Percentiles rank a stretch among this genome's conserved stretches.
Evolutionary conservation across 2,329 filamentous ascomycete genomes (phyloP).

Genomic region (Purpureocillium lavendulum): DNA sequence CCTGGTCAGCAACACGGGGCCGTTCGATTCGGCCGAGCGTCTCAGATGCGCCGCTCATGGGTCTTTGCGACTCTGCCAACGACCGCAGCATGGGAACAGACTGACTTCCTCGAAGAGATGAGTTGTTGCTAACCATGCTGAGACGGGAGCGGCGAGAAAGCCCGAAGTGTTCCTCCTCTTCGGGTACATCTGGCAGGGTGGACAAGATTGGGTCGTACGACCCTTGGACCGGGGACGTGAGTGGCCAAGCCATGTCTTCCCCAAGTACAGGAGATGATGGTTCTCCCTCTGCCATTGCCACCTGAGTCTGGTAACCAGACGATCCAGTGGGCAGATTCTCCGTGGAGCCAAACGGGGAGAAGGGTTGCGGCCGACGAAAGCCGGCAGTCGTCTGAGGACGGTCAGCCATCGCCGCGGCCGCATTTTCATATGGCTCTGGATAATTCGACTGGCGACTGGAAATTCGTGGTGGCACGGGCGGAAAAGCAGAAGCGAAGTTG

Average conservation of each 20-base stretch:
- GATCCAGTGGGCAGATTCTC: slow-evolving; percentile 8
- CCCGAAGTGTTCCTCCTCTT: slow-evolving; percentile 48
- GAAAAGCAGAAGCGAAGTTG: slow-evolving; percentile 18
- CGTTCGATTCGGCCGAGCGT: slow-evolving; percentile 30
- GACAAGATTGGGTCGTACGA: slow-evolving; percentile 24
- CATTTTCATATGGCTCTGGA: slow-evolving; percentile 29
- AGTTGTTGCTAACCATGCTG: slow-evolving; percentile 38
- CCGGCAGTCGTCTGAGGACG: slow-evolving; percentile 36
- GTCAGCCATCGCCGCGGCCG: slow-evolving; percentile 25
- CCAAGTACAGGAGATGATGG: slow-evolving; percentile 31
- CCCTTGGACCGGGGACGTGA: slow-evolving; percentile 14
- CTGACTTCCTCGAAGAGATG: slow-evolving; percentile 45
- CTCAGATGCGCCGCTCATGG: slow-evolving; percentile 41
- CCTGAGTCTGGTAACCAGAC: not conserved
- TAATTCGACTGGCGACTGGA: slow-evolving; percentile 47
- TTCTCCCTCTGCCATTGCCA: not conserved
- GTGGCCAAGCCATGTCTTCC: slow-evolving; percentile 34
- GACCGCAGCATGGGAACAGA: slow-evolving; percentile 48
- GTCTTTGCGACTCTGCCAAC: slow-evolving; percentile 29
- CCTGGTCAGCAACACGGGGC: slow-evolving; percentile 21
- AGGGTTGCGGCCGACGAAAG: slow-evolving; percentile 36
- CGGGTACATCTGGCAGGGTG: slow-evolving; percentile 50
- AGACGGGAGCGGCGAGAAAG: slow-evolving; percentile 28
- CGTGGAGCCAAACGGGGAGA: slow-evolving; percentile 18
- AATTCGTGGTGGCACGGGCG: slow-evolving; percentile 40